These are phyloP conservation scores for Oryza brachyantha DNA, from an alignment of 176 grass and related monocot genomes.

Conservation along the genomic window DNA sequence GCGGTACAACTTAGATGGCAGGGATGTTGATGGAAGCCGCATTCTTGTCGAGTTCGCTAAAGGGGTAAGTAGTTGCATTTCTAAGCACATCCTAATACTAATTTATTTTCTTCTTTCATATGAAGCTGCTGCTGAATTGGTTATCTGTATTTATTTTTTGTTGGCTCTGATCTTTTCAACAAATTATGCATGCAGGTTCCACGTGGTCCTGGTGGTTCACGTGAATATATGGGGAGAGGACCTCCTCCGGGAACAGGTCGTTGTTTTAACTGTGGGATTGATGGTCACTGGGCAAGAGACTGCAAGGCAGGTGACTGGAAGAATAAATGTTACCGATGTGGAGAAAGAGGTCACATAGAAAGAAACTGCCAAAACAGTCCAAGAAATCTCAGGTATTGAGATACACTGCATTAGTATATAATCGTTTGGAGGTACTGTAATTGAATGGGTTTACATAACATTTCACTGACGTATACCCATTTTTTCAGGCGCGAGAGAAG, in stretches of 20 bases:
- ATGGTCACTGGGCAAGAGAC: conserved; percentile 97
- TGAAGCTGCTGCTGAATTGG: neutral
- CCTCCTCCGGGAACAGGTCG: conserved; percentile 90
- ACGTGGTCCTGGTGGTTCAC: conserved; percentile 66
- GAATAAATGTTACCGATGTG: conserved; percentile 98
- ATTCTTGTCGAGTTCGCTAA: conserved; percentile 93
- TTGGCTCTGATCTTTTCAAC: neutral
- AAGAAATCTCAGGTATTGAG: conserved; percentile 49
- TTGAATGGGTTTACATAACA: neutral
- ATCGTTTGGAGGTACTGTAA: neutral
- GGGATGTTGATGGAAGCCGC: conserved; percentile 90
- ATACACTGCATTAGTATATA: neutral
- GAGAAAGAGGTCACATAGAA: conserved; percentile 94
- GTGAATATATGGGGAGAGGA: conserved; percentile 81
- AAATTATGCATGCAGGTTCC: conserved; percentile 41
- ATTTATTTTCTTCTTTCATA: neutral
- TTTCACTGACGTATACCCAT: neutral
- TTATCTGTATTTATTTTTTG: neutral
- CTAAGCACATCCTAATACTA: neutral
- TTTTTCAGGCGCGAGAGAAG: conserved; percentile 60
- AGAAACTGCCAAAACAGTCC: conserved; percentile 98
- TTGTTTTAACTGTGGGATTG: conserved; percentile 96
- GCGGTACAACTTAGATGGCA: conserved; percentile 80
- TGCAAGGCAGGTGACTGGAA: conserved; percentile 99
- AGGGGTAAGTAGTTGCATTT: conserved; percentile 55